Evolutionary conservation across 208 protist species (phyloP), one percentile per base, ranked within the genome.

Genomic region (Lotmaria passim): DNA sequence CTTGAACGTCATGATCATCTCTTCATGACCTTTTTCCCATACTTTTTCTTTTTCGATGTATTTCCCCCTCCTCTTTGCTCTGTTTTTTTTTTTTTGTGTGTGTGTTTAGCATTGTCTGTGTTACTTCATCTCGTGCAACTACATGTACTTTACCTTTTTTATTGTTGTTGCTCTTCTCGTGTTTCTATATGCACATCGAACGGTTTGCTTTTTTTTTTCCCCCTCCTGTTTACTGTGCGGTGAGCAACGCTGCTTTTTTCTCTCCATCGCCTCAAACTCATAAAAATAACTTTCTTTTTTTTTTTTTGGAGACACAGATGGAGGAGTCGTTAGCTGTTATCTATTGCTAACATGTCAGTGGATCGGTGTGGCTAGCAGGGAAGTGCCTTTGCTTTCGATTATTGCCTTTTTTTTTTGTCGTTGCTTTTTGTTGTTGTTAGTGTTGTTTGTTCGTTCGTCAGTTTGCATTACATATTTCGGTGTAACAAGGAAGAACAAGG

Each of bases 361-460:
- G 8, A 12, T 39, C 8, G 36, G 36, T 12, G 36, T 39, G 8
- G 36, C 36, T 14, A 39, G 36, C 12, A 14, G 8, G 8, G 8
- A 39, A n/a, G 11, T 17, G n/a, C 43, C 43, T 48, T 48, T 48
- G n/a, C n/a, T n/a, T n/a, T n/a, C n/a, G n/a, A n/a, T n/a, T n/a
- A n/a, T n/a, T n/a, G n/a, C n/a, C 43, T 52, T 15, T 52, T 52
- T 52, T 52, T 39, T 12, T 39, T n/a, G n/a, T n/a, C n/a, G n/a
- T n/a, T n/a, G n/a, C 36, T 12, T 39, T 39, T 39, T 39, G 36
- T 6, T 14, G 12, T 39, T 39, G 36, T 12, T 39, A 12, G 36
- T 14, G 12, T 12, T 6, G 36, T 39, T 14, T 39, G 6, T 39
- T 39, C 36, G 6, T 39, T 39, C 36, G 36, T 39, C 36, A 39